Conservation (phyloP, 2,329 filamentous ascomycete species). For the Trichoderma citrinoviride region DNA sequence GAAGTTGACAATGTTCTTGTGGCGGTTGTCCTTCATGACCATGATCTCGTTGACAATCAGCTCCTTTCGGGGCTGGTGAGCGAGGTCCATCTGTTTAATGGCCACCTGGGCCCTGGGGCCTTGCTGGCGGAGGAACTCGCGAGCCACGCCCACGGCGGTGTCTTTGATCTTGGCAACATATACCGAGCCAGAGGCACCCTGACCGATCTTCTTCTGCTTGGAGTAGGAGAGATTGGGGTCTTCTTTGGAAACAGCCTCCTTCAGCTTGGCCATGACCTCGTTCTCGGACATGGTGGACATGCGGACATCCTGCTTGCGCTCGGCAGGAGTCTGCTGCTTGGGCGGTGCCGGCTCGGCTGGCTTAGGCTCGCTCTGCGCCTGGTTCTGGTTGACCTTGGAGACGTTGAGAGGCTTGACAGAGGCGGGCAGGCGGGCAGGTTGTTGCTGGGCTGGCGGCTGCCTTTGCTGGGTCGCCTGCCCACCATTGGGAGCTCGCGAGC, state of each 20-base stretch:
- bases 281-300: constrained; percentile 98
- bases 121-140: constrained; percentile 73
- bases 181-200: constrained; percentile 95
- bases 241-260: constrained; percentile 92
- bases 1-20: constrained; percentile 99
- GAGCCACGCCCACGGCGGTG: constrained; percentile 78
- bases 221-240: constrained; percentile 94
- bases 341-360: constrained; percentile 87
- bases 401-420: constrained; percentile 79
- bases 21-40: constrained; percentile 99
- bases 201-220: constrained; percentile 99
- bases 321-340: constrained; percentile 66
- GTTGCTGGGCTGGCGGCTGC: constrained; percentile 43
- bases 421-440: constrained; percentile 52
- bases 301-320: constrained; percentile 86
- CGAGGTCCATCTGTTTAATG: constrained; percentile 99
- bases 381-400: constrained; percentile 56
- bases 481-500: constrained; percentile 58
- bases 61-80: constrained; percentile 95
- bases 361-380: constrained; percentile 68
- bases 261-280: constrained; percentile 94
- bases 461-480: constrained; percentile 51
- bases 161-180: constrained; percentile 97
- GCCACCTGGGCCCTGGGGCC: constrained; percentile 85
- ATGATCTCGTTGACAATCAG: constrained; percentile 99